Evolutionary conservation across 768 basidiomycete species (phyloP).

Genomic region (Hortiboletus campestris): DNA sequence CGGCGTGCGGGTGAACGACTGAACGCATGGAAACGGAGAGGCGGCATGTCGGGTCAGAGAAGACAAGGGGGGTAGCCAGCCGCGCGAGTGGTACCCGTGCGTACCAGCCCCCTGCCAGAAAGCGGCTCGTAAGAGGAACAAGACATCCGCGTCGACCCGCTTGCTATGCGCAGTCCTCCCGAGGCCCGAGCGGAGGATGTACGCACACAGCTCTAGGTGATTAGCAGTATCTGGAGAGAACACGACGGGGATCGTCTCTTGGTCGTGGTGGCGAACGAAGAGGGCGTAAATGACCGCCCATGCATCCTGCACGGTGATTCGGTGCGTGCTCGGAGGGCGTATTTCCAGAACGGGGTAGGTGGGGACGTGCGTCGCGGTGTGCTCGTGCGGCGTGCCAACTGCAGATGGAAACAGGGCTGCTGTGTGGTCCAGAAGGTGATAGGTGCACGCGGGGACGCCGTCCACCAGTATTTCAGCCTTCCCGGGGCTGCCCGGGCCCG

Average conservation of each 20-base stretch:
- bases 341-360: constrained; percentile 21
- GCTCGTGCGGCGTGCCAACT: constrained; percentile 20
- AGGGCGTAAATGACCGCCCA: constrained; percentile 45
- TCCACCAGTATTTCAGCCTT: constrained; percentile 7
- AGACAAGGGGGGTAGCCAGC: constrained; percentile 35
- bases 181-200: constrained; percentile 41
- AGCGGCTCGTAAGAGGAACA: constrained; percentile 41
- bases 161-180: constrained; percentile 10
- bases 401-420: constrained; percentile 16
- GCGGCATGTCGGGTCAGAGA: constrained; percentile 23
- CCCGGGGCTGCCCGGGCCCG: not conserved
- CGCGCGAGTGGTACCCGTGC: constrained; percentile 26
- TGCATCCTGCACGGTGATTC: constrained; percentile 31
- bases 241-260: constrained; percentile 42
- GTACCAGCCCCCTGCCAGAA: constrained; percentile 55
- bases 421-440: constrained; percentile 6
- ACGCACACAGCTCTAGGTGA: constrained; percentile 31
- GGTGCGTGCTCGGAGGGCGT: not conserved
- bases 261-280: constrained; percentile 37
- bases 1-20: constrained; percentile 44
- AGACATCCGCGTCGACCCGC: not conserved
- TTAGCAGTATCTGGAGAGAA: constrained; percentile 32
- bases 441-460: constrained; percentile 10
- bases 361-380: constrained; percentile 19
- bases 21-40: constrained; percentile 35